Conservation (phyloP, 164 flowering plant species). For the Saururus chinensis region DNA sequence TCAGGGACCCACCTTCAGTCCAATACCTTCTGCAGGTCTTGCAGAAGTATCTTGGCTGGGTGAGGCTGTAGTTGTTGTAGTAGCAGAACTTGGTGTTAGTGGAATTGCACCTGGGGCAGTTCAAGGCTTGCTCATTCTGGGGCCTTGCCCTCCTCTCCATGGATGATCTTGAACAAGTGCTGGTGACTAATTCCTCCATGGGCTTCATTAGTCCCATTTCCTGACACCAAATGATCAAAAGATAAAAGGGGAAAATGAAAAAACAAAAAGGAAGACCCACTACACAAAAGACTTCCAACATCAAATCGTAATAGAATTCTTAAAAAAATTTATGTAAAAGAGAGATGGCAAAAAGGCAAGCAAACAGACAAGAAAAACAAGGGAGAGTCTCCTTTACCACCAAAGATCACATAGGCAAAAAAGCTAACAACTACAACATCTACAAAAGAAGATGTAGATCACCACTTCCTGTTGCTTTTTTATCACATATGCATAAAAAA, state of each 20-base stretch:
- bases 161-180: slow-evolving; percentile 36
- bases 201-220: slow-evolving; percentile 73
- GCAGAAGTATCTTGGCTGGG: slow-evolving; percentile 95
- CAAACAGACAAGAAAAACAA: slow-evolving; percentile 1
- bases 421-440: not conserved
- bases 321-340: not conserved
- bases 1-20: slow-evolving; percentile 93
- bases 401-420: slow-evolving; percentile 1
- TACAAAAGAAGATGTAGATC: not conserved
- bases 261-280: not conserved
- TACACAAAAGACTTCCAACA: not conserved
- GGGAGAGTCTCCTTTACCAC: not conserved
- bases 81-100: slow-evolving; percentile 91
- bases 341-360: not conserved
- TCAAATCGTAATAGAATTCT: not conserved
- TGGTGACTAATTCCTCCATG: slow-evolving; percentile 56
- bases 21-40: slow-evolving; percentile 92
- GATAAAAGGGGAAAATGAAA: not conserved
- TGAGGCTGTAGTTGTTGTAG: slow-evolving; percentile 93
- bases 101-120: slow-evolving; percentile 95
- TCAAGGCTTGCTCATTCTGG: slow-evolving; percentile 63
- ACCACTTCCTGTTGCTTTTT: not conserved
- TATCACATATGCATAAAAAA: not conserved
- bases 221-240: slow-evolving; percentile 12
- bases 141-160: slow-evolving; percentile 56